Evolutionary conservation across 345 rosid species (phyloP).

Genomic region (Angophora floribunda): DNA sequence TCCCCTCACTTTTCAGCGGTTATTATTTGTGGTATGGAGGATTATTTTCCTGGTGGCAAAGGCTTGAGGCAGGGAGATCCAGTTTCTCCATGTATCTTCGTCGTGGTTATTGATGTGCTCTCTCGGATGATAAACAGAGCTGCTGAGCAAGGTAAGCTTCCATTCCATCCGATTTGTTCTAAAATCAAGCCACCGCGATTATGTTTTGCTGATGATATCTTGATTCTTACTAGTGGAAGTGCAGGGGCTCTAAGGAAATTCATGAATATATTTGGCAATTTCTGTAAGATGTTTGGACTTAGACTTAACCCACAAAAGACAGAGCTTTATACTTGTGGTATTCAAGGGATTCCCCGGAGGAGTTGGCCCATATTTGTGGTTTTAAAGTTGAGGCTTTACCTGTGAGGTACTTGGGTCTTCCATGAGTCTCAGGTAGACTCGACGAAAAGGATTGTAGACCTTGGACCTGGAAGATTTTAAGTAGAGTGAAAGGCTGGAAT

Average conservation of each 20-base stretch:
- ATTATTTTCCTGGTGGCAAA: not conserved
- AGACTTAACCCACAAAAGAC: not conserved
- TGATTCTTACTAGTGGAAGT: not conserved
- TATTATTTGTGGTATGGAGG: not conserved
- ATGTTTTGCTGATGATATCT: not conserved
- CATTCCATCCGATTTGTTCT: not conserved
- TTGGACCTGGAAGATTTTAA: not conserved
- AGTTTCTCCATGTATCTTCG: not conserved
- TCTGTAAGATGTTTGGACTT: not conserved
- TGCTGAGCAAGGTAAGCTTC: not conserved
- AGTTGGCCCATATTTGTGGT: not conserved
- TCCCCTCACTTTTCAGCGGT: not conserved
- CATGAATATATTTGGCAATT: not conserved
- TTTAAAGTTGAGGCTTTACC: not conserved
- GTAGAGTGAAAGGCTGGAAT: not conserved
- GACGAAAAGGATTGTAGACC: not conserved
- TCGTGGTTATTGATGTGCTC: not conserved
- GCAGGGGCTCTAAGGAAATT: not conserved
- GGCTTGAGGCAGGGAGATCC: not conserved
- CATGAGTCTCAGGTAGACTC: not conserved
- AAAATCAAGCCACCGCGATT: not conserved
- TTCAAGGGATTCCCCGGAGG: not conserved
- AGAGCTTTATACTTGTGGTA: not conserved
- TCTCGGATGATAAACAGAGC: not conserved
- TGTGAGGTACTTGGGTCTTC: not conserved